A percentile compares a stretch with the other conserved stretches of the same genome.
phyloP scores from a whole-genome alignment of 352 stramenopile genomes.

The Sclerospora graminicola region DNA sequence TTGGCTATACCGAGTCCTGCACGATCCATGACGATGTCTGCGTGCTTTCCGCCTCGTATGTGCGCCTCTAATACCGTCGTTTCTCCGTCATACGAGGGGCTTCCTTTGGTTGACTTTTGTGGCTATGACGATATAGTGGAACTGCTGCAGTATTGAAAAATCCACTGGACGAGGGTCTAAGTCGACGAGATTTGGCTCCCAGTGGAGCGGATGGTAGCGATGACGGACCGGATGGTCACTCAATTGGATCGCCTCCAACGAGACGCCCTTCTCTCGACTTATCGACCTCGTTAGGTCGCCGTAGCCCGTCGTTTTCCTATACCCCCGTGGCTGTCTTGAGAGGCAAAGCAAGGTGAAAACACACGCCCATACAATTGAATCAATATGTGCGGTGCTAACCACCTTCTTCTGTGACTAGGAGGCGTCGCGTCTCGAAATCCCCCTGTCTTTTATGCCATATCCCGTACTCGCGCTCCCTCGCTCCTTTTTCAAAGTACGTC shows the following conservation, averaged over 20 bases:
- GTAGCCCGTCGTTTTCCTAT: constrained; percentile 40
- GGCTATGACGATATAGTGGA: constrained; percentile 45
- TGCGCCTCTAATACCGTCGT: too few species aligned
- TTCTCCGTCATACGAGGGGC: too few species aligned
- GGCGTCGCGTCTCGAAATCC: constrained; percentile 34
- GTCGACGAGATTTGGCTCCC: constrained; percentile 19
- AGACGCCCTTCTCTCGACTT: constrained; percentile 26
- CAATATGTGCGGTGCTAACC: too few species aligned
- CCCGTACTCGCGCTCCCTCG: constrained; percentile 91
- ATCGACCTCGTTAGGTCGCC: constrained; percentile 23
- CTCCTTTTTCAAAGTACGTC: constrained; percentile 90
- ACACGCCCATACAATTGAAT: too few species aligned
- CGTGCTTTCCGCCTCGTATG: constrained; percentile 93
- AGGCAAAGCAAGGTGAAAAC: constrained; percentile 27
- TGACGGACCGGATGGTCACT: constrained; percentile 21
- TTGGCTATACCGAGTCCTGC: constrained; percentile 94
- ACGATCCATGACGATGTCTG: constrained; percentile 96
- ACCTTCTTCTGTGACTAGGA: constrained; percentile 24
- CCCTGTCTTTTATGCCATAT: constrained; percentile 95
- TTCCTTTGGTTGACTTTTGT: too few species aligned
- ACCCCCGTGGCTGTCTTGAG: constrained; percentile 11
- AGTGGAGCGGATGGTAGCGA: constrained; percentile 41
- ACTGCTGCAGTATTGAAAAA: constrained; percentile 77
- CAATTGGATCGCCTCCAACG: constrained; percentile 26
- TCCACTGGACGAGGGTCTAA: constrained; percentile 28